phyloP scores from a whole-genome alignment of 768 basidiomycete genomes.

The Tylopilus balloui region DNA sequence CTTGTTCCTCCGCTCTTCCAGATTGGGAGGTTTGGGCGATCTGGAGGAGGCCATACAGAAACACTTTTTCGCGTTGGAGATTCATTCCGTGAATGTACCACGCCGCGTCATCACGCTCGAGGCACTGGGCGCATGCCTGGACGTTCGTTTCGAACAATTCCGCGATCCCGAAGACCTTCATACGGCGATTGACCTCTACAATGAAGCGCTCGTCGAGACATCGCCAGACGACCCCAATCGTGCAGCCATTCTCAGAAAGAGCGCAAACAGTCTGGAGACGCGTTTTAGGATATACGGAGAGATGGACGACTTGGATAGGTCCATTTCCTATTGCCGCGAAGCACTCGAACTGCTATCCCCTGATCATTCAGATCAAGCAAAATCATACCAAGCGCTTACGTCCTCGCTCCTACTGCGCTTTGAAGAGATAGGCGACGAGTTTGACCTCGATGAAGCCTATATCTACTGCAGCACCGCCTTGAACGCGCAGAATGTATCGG shows the following conservation, averaged over 20 bases:
- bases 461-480: constrained; percentile 15
- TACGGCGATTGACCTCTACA: constrained; percentile 22
- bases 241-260: constrained; percentile 11
- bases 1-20: constrained; percentile 23
- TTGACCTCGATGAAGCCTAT: constrained; percentile 26
- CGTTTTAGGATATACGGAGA: constrained; percentile 17
- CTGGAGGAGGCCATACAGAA: constrained; percentile 29
- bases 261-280: constrained; percentile 15
- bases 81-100: constrained; percentile 10
- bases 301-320: constrained; percentile 22
- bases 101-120: constrained; percentile 18
- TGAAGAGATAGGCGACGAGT: constrained; percentile 21
- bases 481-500: background rate
- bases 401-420: constrained; percentile 25
- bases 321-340: constrained; percentile 24
- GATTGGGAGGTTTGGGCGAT: constrained; percentile 10
- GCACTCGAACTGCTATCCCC: constrained; percentile 20
- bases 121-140: constrained; percentile 22
- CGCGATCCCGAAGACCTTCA: constrained; percentile 24
- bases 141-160: constrained; percentile 23
- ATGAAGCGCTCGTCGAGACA: constrained; percentile 22
- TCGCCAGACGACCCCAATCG: constrained; percentile 17
- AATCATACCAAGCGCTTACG: constrained; percentile 15
- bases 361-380: constrained; percentile 14
- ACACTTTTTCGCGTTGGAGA: constrained; percentile 19